Evolutionary conservation across 2,329 filamentous ascomycete genomes (phyloP), one percentile per base, ranked within the genome.

Genomic region (Graphium sp.): DNA sequence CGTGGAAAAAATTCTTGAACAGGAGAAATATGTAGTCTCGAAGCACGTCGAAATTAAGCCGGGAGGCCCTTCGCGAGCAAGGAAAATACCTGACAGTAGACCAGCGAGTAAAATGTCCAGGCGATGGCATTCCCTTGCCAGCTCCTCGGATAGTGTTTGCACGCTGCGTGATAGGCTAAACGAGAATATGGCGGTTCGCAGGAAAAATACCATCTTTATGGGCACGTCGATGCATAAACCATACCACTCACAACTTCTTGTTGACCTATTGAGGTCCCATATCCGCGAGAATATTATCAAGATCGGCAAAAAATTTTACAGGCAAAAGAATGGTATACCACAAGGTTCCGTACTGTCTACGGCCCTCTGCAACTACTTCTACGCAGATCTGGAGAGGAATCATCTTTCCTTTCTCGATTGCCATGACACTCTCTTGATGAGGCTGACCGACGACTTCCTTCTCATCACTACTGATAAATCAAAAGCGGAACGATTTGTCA

Each of bases 301-400:
- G 44, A 75, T 95, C 22, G 85, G 84, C 26, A 87, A 84, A 53
- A 81, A 76, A 39, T 84, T 74, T 47, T 94, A 89, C 47, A 69
- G 82, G 15, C 89, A 98, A 47, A 87, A 74, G 47, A 58, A 66
- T 14, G 89, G 89, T 10, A 95, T 98, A 22, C 85, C 89, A 0
- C 89, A 98, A 48, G 89, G 89, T 6, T 94, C 85, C 0, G 66
- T 94, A 2, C 48, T 98, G 5, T 94, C 85, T 1, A 80, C 77
- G 24, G 60, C 84, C 22, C 60, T 98, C 5, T 95, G 89, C 59
- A 95, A 84, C 51, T 87, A 92, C 52, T 94, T 95, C 49, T 98
- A 98, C 45, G 85, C 81, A 5, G 74, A 89, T 36, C 66, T 95
- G 2, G 89, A 98, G 49, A 52, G 53, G 6, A 60, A 72, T 16